Percentiles rank a stretch among this genome's conserved stretches.
Conservation (phyloP, 108 stramenopile species). For the Mediolabrus comicus region DNA sequence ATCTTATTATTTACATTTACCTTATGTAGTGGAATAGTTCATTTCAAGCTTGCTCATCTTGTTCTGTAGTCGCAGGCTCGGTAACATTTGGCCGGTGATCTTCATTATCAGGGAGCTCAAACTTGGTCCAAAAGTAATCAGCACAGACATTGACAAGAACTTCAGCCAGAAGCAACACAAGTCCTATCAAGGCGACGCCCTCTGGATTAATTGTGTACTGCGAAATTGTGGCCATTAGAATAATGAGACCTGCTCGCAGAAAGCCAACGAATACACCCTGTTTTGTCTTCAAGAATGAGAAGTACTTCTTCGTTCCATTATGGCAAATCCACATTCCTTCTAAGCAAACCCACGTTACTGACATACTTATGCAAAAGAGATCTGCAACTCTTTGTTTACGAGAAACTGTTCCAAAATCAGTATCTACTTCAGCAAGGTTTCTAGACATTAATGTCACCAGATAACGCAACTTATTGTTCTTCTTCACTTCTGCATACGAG, state of each 20-base stretch:
- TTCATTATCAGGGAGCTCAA: not conserved
- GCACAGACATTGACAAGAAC: not conserved
- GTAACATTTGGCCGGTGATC: not conserved
- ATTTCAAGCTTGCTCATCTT: not conserved
- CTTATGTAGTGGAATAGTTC: not conserved
- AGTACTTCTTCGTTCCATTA: conserved; percentile 14
- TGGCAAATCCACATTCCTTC: conserved; percentile 49
- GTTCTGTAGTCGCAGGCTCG: not conserved
- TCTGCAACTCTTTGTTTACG: conserved; percentile 38
- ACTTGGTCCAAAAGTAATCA: not conserved
- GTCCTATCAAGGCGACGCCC: conserved; percentile 25
- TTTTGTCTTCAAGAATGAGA: not conserved
- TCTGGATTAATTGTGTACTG: conserved; percentile 39
- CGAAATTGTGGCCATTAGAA: conserved; percentile 34
- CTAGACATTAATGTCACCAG: not conserved
- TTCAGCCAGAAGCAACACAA: not conserved
- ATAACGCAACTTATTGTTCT: not conserved
- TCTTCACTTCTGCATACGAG: not conserved
- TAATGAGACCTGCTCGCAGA: conserved; percentile 20
- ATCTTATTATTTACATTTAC: not conserved
- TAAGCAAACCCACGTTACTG: conserved; percentile 34
- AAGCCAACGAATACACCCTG: not conserved
- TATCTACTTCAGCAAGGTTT: not conserved
- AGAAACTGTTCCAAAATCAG: not conserved
- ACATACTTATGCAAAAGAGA: conserved; percentile 45